These are phyloP conservation scores for Durio zibethinus DNA, from an alignment of 345 rosid genomes.

Conservation along the genomic window DNA sequence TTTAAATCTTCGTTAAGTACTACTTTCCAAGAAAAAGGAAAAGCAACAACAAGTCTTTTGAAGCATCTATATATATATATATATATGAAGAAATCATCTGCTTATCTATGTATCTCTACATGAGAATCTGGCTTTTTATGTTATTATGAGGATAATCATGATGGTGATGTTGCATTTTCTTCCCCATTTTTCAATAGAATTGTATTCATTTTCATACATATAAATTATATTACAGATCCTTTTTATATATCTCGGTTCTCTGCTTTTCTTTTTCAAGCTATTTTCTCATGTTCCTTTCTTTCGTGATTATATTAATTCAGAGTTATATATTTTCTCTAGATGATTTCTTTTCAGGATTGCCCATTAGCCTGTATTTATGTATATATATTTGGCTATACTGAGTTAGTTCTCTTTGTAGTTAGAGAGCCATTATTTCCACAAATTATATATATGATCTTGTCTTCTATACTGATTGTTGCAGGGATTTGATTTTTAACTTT, in stretches of 20 bases:
- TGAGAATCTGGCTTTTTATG: constrained; percentile 12
- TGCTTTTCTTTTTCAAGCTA: not conserved
- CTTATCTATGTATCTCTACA: constrained; percentile 5
- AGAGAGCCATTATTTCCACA: no score
- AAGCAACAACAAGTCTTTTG: not conserved
- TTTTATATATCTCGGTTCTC: not conserved
- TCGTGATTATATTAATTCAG: not conserved
- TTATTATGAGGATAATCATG: not conserved
- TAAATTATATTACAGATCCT: constrained; percentile 5
- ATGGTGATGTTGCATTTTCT: constrained; percentile 18
- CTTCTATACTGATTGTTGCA: not conserved
- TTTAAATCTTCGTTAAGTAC: not conserved
- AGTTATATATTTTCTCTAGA: not conserved
- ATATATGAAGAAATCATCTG: constrained; percentile 12
- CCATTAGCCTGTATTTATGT: not conserved
- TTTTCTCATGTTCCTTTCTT: not conserved
- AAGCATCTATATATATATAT: no score
- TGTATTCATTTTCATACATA: not conserved
- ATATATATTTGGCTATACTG: not conserved
- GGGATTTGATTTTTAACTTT: not conserved
- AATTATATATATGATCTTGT: not conserved
- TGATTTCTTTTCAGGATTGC: not conserved
- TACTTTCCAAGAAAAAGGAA: constrained; percentile 15
- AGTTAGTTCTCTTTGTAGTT: no score
- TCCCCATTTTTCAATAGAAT: constrained; percentile 1